Evolutionary conservation across 768 basidiomycete genomes (phyloP).

Genomic region (Neoboletus subvelutipes): DNA sequence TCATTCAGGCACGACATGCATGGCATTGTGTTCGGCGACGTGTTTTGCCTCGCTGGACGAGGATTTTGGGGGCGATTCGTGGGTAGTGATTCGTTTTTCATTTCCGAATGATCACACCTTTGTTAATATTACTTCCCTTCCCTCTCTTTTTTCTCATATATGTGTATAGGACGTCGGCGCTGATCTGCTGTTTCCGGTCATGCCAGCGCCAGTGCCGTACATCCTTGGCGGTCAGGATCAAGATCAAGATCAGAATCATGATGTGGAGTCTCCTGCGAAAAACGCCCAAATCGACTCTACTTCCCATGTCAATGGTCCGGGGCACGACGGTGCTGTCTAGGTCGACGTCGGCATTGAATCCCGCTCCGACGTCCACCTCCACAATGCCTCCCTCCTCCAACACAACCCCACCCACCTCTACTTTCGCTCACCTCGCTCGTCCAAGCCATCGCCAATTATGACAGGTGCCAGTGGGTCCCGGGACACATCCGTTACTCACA

Average conservation of each 20-base stretch:
- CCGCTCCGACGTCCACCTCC: no score
- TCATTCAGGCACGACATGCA: constrained; percentile 18
- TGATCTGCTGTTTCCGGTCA: constrained; percentile 57
- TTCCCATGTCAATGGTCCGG: not conserved
- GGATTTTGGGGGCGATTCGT: no score
- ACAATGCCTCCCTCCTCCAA: no score
- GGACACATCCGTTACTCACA: constrained; percentile 54
- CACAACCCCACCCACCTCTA: no score
- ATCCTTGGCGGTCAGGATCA: no score
- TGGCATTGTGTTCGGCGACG: constrained; percentile 34
- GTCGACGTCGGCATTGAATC: constrained; percentile 48
- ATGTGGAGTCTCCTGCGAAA: no score
- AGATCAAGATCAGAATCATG: no score
- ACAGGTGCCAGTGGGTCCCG: constrained; percentile 55
- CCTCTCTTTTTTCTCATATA: not conserved
- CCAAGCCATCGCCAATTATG: constrained; percentile 54
- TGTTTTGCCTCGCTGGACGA: constrained; percentile 58
- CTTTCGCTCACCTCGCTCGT: no score
- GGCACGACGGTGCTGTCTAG: constrained; percentile 29
- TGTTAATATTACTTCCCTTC: not conserved
- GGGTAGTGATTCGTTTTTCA: no score
- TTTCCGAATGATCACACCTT: not conserved
- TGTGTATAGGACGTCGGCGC: constrained; percentile 42
- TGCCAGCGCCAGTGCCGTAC: constrained; percentile 53
- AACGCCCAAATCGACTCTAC: no score